Evolutionary conservation across 139 green algal species (phyloP), one percentile per base, ranked within the genome.

Genomic region (Dunaliella primolecta): DNA sequence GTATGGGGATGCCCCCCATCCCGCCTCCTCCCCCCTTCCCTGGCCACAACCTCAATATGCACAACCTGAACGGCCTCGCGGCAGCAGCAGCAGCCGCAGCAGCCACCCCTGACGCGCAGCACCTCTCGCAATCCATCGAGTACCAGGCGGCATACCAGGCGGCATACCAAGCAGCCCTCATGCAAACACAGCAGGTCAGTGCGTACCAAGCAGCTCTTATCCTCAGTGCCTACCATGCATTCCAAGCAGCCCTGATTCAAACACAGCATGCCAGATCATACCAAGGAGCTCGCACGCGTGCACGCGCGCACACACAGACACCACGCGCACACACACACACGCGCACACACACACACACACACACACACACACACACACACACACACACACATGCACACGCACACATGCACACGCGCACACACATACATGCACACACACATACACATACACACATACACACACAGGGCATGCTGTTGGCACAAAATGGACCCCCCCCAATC

Each of bases 61-160:
- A 81, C 7, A 81, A 33, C 33, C n/a, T 46, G 30, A 30, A 38
- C 34, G 76, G 29, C 76, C 76, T 55, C 2, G 76, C 30, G 11
- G 34, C 32, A 81, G 23, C 32, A 33, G 33, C 34, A 57, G 75
- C 57, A 3, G 81, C 80, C 1, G 80, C 64, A 64, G 64, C 70
- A 71, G 82, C 85, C 33, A 81, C 83, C 29, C 35, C 38, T 1
- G 46, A 85, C 56, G 15, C 85, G 32, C 24, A 85, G 76, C 55
- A 83, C 27, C 78, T 86, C 21, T 78, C 77, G 25, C 74, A 76
- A 34, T 91, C 89, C 29, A 74, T 95, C 1, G 93, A 98, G 81
- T 97, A 97, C 83, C 93, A 96, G 88, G 95, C 94, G 56, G 95
- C 95, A 0, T 98, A 98, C 83, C 91, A 95, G 86, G 95, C 95